Percentiles rank a stretch among this genome's conserved stretches.
phyloP scores from a whole-genome alignment of 1,284 basidiomycete genomes.

The Ceratobasidium sp. region DNA sequence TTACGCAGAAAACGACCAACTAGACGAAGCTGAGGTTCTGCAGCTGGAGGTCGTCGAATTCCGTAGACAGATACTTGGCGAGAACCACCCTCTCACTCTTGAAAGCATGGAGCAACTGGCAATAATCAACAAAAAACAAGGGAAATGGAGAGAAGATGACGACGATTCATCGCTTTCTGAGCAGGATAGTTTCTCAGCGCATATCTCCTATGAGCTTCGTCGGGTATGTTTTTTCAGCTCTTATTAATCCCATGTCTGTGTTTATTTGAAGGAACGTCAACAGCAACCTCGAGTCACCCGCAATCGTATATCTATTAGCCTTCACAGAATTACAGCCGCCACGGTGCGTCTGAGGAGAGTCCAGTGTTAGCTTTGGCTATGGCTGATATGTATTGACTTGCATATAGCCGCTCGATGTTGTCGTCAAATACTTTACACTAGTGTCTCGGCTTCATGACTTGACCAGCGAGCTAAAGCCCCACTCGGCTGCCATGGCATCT shows the following conservation, averaged over 20 bases:
- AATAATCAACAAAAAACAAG: not conserved
- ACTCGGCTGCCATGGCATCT: not conserved
- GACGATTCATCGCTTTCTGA: not conserved
- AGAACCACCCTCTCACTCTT: not conserved
- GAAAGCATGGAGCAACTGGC: not conserved
- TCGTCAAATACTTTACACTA: slow-evolving; percentile 7
- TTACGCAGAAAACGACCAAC: not conserved
- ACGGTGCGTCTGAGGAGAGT: not conserved
- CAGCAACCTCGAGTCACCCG: not conserved
- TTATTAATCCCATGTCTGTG: too few relatives aligned
- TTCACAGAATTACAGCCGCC: not conserved
- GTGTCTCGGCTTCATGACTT: not conserved
- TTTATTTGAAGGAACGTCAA: too few relatives aligned
- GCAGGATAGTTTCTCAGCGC: not conserved
- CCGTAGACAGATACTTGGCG: not conserved
- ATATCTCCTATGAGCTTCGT: not conserved
- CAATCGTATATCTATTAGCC: not conserved
- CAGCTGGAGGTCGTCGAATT: not conserved
- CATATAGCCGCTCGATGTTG: slow-evolving; percentile 3
- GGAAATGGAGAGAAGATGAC: too few relatives aligned
- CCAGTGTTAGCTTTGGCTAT: not conserved
- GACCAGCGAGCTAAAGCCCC: not conserved
- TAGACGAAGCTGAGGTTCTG: not conserved
- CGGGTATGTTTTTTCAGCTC: not conserved
- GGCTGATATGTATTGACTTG: too few relatives aligned